Evolutionary conservation across 2,329 filamentous ascomycete genomes (phyloP), one percentile per base, ranked within the genome.

Genomic region (Shiraia sp.): DNA sequence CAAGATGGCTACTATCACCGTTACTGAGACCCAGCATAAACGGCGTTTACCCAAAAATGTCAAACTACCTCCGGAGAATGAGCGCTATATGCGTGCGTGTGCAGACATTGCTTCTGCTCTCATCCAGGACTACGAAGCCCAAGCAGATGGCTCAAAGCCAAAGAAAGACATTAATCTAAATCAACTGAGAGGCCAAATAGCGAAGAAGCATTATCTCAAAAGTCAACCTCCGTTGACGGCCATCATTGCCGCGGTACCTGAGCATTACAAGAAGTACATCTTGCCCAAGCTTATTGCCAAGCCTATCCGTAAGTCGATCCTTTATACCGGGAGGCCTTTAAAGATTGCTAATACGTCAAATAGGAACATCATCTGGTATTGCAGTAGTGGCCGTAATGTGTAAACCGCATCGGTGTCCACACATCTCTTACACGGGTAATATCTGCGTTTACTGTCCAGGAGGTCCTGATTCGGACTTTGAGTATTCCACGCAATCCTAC

Each of bases 261-360:
- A 99, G 68, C 91, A 97, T 69, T 96, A 97, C 75, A 99, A 97
- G 78, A 99, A 97, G 75, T 97, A 97, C 63, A 96, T 99, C 48
- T 74, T 97, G 49, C 93, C 91, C 14, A 96, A 96, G 73, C 77
- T 99, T 49, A 90, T 99, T 58, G 93, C 95, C 17, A 99, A 99
- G 72, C 93, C 93, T 2, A 97, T 99, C 46, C 81, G 88, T 87
- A 79, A 61, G 79, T 75, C 22, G 2, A 13, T 28, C 32, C 17
- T 16, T 25, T 31, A 24, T 6, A n/a, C 10, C 2, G 7, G 23
- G 0, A 22, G 1, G n/a, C 12, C 13, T 4, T 12, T 17, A 14
- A n/a, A 27, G 13, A 10, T 15, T 27, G 10, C 45, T 59, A 28
- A 59, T 33, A 12, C 14, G 1, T 14, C 6, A n/a, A 32, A 9